phyloP scores from a whole-genome alignment of 768 basidiomycete genomes.

The Trametes sanguinea region DNA sequence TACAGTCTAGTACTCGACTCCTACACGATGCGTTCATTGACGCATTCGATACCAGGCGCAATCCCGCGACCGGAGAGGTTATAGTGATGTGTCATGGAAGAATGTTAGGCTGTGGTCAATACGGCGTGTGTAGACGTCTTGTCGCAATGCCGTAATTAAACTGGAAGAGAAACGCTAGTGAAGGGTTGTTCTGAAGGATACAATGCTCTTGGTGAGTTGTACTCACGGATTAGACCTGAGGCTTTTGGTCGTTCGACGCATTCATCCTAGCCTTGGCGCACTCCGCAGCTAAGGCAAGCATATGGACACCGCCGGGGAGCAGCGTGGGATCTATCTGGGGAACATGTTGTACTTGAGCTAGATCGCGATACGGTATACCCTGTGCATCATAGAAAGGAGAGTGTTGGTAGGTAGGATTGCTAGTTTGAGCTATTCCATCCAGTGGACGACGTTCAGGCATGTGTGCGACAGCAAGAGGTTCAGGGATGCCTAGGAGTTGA shows the following conservation, averaged over 20 bases:
- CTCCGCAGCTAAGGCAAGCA: conserved; percentile 10
- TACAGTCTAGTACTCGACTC: too few species aligned
- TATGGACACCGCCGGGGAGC: conserved; percentile 12
- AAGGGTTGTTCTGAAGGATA: too few species aligned
- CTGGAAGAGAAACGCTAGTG: too few species aligned
- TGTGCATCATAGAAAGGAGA: background rate
- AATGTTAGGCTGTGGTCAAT: too few species aligned
- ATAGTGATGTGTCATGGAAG: too few species aligned
- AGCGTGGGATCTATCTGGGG: conserved; percentile 22
- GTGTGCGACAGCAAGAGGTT: background rate
- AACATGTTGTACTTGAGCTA: background rate
- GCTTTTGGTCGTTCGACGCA: background rate
- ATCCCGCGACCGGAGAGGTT: too few species aligned
- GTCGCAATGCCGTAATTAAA: too few species aligned
- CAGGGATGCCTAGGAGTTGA: conserved; percentile 1
- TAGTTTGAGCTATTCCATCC: background rate
- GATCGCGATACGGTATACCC: background rate
- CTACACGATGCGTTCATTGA: too few species aligned
- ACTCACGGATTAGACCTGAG: background rate
- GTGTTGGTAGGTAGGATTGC: background rate
- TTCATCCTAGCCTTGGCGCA: background rate
- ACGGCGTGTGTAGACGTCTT: too few species aligned
- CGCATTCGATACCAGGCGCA: too few species aligned
- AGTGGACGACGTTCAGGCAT: conserved; percentile 1
- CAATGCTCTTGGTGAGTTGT: too few species aligned